A percentile compares a stretch with the other conserved stretches of the same genome.
Conservation (phyloP, 805 yeast species). For the Clavispora phyllophila region DNA sequence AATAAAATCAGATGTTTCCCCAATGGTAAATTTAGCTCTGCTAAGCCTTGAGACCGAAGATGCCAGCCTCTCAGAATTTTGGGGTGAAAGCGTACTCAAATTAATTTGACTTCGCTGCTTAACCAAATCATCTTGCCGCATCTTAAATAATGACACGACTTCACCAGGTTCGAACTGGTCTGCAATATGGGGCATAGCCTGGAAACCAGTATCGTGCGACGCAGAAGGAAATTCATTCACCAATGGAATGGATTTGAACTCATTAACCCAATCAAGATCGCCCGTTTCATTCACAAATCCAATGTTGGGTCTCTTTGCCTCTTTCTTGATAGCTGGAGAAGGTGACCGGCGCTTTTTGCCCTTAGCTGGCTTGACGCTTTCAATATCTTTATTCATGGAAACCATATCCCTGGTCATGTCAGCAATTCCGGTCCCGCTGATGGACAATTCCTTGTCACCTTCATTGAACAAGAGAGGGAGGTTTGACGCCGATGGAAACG, state of each 20-base stretch:
- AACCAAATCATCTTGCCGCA: conserved; percentile 62
- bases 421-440: conserved; percentile 7
- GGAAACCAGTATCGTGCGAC: conserved; percentile 57
- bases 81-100: not conserved
- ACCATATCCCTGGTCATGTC: not conserved
- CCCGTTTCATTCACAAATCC: conserved; percentile 13
- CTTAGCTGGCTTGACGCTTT: not conserved
- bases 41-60: conserved; percentile 2
- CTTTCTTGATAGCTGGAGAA: not conserved
- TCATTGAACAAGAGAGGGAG: not conserved
- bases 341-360: not conserved
- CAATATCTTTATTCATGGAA: not conserved
- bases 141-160: conserved; percentile 56
- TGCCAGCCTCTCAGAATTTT: conserved; percentile 1
- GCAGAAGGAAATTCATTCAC: conserved; percentile 51
- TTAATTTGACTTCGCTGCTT: conserved; percentile 30
- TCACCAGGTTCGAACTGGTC: conserved; percentile 37
- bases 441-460: not conserved
- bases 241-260: conserved; percentile 62
- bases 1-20: conserved; percentile 27
- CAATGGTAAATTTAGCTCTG: conserved; percentile 16
- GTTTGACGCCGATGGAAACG: conserved; percentile 7
- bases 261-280: conserved; percentile 61
- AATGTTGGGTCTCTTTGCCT: conserved; percentile 4
- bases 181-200: conserved; percentile 14